Base-by-base conservation (phyloP, 805 yeast genomes). In the Candida maltosa region DNA sequence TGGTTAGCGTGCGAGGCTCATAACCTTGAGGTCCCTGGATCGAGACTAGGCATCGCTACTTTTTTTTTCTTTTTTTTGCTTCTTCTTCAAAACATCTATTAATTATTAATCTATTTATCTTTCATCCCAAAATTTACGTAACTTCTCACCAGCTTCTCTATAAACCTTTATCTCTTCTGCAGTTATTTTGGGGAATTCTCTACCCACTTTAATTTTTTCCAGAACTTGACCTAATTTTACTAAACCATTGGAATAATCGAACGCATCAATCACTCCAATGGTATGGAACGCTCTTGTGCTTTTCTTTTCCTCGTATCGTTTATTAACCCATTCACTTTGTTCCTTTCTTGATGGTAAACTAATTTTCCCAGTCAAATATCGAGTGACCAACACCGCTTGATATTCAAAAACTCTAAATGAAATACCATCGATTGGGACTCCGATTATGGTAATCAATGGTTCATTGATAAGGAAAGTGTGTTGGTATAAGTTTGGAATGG, bases 1-100 rank as follows among this genome's bases (percentile, higher is more conserved):
- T 80, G 94, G 94, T 26, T 83, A 84, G 93, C 94, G 93, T 91
- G 93, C 91, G 82, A 93, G 94, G 94, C 94, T 85, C 94, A 84
- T 84, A 84, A 84, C 94, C 91, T 93, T 83, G 91, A 84, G 81
- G 93, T 83, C 94, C 88, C 76, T 70, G 89, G 94, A 84, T 84
- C 94, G 94, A 84, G 83, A 84, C 93, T 87, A 69, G 76, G 87
- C 87, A 82, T 83, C 87, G 93, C 93, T 84, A 84, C 33, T 49
- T 50, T 59, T 62, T 66, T 70, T 44, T 47, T 46, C 37, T 31
- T 31, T 12, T 29, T 12, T 27, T 29, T 6, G n/a, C 16, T 20
- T 18, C 14, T 20, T 16, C n/a, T 30, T 5, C 16, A 28, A 10
- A 16, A 5, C 11, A 7, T 16, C 21, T 11, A 17, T 12, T 12